Evolutionary conservation across 352 stramenopile genomes (phyloP).

Genomic region (Phytophthora aleatoria): DNA sequence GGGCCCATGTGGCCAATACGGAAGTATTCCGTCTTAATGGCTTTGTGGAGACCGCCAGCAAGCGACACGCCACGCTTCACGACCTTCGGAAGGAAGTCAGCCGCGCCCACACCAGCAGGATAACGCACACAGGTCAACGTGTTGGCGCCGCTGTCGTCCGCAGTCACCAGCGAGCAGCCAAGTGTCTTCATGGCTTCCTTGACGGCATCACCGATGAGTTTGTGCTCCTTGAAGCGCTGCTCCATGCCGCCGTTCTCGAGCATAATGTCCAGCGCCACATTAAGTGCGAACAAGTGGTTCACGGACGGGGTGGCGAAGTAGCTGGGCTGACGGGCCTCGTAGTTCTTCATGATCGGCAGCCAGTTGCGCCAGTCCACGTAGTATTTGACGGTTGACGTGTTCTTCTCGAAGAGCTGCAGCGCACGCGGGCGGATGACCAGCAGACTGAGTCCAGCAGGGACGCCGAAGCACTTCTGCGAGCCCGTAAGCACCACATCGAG

Average conservation of each 20-base stretch:
- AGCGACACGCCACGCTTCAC: conserved; percentile 74
- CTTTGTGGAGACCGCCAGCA: conserved; percentile 72
- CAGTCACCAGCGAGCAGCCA: conserved; percentile 66
- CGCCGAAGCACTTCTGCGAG: conserved; percentile 80
- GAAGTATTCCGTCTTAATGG: conserved; percentile 89
- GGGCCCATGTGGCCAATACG: conserved; percentile 86
- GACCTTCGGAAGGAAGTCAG: conserved; percentile 79
- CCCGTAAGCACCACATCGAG: conserved; percentile 79
- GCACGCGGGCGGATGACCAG: conserved; percentile 72
- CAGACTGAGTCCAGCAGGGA: conserved; percentile 70
- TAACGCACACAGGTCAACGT: conserved; percentile 83
- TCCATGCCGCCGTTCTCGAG: conserved; percentile 80
- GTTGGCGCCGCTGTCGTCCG: conserved; percentile 52
- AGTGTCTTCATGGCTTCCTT: conserved; percentile 73
- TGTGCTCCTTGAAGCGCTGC: conserved; percentile 74
- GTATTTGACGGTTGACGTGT: conserved; percentile 61
- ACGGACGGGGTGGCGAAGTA: conserved; percentile 84
- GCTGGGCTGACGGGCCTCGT: conserved; percentile 71
- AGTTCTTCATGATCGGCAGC: conserved; percentile 87
- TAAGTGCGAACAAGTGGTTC: conserved; percentile 80
- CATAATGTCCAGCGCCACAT: conserved; percentile 69
- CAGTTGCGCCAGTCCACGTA: conserved; percentile 84
- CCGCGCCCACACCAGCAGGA: conserved; percentile 58
- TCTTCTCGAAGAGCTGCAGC: conserved; percentile 66
- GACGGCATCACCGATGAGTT: conserved; percentile 57